These are phyloP conservation scores for Saccharomyces hybrid DNA, from an alignment of 1,139 yeast species.

Conservation along the genomic window DNA sequence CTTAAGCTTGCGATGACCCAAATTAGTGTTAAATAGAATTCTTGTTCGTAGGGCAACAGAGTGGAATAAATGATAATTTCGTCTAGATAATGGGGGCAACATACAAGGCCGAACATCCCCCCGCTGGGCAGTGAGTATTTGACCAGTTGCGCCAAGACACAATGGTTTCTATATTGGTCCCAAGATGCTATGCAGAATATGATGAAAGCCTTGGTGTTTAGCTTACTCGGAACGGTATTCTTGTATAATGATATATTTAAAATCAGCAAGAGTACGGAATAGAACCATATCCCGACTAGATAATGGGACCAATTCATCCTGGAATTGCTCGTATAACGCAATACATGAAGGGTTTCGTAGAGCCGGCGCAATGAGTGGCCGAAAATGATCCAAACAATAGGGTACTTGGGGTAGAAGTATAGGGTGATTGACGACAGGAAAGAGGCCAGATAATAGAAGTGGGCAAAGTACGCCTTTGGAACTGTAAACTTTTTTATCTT, in stretches of 20 bases:
- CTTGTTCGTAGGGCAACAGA: slow-evolving; percentile 25
- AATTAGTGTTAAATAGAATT: slow-evolving; percentile 27
- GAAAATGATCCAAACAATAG: slow-evolving; percentile 33
- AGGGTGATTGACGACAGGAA: slow-evolving; percentile 12
- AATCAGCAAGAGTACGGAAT: slow-evolving; percentile 37
- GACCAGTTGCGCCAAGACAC: slow-evolving; percentile 46
- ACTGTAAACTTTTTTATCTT: slow-evolving; percentile 32
- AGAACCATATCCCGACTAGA: slow-evolving; percentile 63
- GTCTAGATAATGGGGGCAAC: slow-evolving; percentile 78
- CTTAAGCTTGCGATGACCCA: slow-evolving; percentile 61
- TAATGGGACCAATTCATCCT: slow-evolving; percentile 73
- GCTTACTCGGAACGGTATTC: slow-evolving; percentile 15
- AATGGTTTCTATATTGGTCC: slow-evolving; percentile 55
- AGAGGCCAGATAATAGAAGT: slow-evolving; percentile 23
- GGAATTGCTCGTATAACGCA: slow-evolving; percentile 43
- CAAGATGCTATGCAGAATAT: slow-evolving; percentile 40
- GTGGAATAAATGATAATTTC: slow-evolving; percentile 59
- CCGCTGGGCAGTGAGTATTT: slow-evolving; percentile 61
- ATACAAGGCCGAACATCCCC: slow-evolving; percentile 43
- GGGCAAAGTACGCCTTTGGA: slow-evolving; percentile 41
- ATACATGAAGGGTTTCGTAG: slow-evolving; percentile 49
- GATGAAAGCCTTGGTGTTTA: slow-evolving; percentile 13
- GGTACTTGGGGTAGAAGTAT: slow-evolving; percentile 11
- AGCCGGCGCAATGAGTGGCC: slow-evolving; percentile 60
- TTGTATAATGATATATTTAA: slow-evolving; percentile 23